These are phyloP conservation scores for Dovyalis caffra DNA, from an alignment of 345 rosid species.

Conservation along the genomic window DNA sequence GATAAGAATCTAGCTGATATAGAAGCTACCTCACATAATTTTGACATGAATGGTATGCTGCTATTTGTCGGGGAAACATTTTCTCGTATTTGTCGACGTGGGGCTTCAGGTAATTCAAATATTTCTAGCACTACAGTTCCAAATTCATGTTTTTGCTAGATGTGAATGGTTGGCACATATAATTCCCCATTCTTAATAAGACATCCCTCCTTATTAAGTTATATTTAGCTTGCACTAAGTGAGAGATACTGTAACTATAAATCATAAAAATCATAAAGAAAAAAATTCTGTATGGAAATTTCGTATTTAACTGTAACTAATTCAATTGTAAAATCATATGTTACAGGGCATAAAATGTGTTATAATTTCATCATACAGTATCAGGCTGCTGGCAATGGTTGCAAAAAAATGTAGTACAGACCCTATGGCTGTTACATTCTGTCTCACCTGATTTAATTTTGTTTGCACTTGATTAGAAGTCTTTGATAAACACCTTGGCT, in stretches of 20 bases:
- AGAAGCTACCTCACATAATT: slow-evolving; percentile 17
- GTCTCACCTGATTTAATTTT: not conserved
- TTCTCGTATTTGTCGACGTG: slow-evolving; percentile 89
- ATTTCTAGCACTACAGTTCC: slow-evolving; percentile 5
- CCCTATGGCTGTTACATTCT: not conserved
- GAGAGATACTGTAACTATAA: not conserved
- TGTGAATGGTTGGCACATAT: not conserved
- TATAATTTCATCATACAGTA: not conserved
- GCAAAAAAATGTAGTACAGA: not conserved
- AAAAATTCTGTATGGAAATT: not conserved
- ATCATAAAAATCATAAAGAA: no score
- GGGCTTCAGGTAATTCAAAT: slow-evolving; percentile 73
- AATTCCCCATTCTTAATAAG: slow-evolving; percentile 1
- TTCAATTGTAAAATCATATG: not conserved
- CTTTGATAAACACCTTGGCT: not conserved
- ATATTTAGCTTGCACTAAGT: not conserved
- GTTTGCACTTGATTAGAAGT: not conserved
- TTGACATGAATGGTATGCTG: slow-evolving; percentile 36
- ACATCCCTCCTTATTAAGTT: not conserved
- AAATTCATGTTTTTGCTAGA: not conserved
- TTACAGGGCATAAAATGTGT: not conserved
- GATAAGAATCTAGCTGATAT: slow-evolving; percentile 16
- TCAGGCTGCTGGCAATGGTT: not conserved
- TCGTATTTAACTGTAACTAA: not conserved
- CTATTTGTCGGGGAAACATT: slow-evolving; percentile 67